Evolutionary conservation across 768 basidiomycete species (phyloP), one percentile per base, ranked within the genome.

Genomic region (Amanita subjunquillea): DNA sequence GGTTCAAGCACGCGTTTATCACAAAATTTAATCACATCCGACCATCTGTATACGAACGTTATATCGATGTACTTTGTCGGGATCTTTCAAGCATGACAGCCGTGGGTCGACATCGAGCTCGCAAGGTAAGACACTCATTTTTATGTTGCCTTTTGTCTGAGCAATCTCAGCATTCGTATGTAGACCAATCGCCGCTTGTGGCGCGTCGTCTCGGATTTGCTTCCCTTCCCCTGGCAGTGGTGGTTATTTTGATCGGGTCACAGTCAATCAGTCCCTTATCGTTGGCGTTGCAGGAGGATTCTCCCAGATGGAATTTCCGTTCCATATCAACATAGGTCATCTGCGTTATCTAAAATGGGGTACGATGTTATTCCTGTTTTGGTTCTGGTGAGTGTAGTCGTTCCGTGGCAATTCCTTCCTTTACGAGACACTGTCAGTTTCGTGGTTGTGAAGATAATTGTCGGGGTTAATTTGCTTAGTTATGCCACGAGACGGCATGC

Each of bases 21-120:
- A 95, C 94, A 48, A 99, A 99, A 67, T 98, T 98, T 73, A 99
- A 99, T 60, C 95, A 98, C 61, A 94, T 99, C 44, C 83, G 94
- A 0, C 91, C 93, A 0, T 87, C 86, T 0, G 91, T 97, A 2
- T 99, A 98, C 59, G 92, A 92, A 57, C 79, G 95, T 13, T 99
- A 91, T 65, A 89, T 85, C 2, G 96, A 99, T 60, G 91, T 99
- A 0, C 76, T 99, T 1, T 98, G 94, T 62, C 85, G 88, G 37
- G 96, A 99, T 64, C 76, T 99, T 13, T 78, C 93, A 5, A 85
- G 85, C 56, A 86, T 80, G 47, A 86, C 83, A 56, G 79, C 82
- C 38, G 74, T 85, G 17, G 82, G 85, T 3, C 73, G 87, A 41
- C 73, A 77, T 23, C 77, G 80, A 25, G 77, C 79, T 8, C 77